A percentile compares a stretch with the other conserved stretches of the same genome.
Conservation (phyloP, 2,329 filamentous ascomycete species). For the Penicillium sp. region DNA sequence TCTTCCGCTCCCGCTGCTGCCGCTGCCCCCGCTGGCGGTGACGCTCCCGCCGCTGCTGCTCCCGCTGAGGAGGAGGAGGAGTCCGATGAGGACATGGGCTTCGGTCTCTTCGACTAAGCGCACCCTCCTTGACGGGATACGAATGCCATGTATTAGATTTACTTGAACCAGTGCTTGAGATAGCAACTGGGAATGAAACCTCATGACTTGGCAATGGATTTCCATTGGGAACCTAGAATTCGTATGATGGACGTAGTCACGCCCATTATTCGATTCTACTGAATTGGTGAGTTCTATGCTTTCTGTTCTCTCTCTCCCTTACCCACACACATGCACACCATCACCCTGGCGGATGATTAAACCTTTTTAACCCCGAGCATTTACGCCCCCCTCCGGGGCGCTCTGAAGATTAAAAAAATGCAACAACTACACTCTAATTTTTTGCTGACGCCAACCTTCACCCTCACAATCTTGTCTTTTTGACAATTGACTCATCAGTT, state of each 20-base stretch:
- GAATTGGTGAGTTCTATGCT: conserved; percentile 26
- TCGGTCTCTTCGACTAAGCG: conserved; percentile 72
- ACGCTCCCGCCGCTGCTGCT: conserved; percentile 52
- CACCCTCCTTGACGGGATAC: conserved; percentile 27
- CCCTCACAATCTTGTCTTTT: conserved; percentile 12
- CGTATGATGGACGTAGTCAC: conserved; percentile 35
- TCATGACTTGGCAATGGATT: conserved; percentile 28
- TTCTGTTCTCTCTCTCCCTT: conserved; percentile 7
- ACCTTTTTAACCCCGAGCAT: conserved; percentile 63
- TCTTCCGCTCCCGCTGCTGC: conserved; percentile 69
- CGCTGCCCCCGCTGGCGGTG: conserved; percentile 52
- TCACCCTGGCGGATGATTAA: conserved; percentile 54
- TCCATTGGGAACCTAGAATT: conserved; percentile 17
- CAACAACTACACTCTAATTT: conserved; percentile 71
- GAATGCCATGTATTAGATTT: conserved; percentile 40
- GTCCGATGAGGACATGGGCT: conserved; percentile 61
- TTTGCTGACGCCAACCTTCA: conserved; percentile 54
- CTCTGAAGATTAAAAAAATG: conserved; percentile 55
- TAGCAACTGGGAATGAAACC: conserved; percentile 34
- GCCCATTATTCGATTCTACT: conserved; percentile 31
- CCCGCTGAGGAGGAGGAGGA: conserved; percentile 64
- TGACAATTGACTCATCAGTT: neutral
- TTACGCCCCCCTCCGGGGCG: conserved; percentile 34
- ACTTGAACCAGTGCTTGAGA: conserved; percentile 30
- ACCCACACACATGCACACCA: neutral